These are phyloP conservation scores for Dactylellina leptospora DNA, from an alignment of 2,329 filamentous ascomycete genomes.

Conservation along the genomic window DNA sequence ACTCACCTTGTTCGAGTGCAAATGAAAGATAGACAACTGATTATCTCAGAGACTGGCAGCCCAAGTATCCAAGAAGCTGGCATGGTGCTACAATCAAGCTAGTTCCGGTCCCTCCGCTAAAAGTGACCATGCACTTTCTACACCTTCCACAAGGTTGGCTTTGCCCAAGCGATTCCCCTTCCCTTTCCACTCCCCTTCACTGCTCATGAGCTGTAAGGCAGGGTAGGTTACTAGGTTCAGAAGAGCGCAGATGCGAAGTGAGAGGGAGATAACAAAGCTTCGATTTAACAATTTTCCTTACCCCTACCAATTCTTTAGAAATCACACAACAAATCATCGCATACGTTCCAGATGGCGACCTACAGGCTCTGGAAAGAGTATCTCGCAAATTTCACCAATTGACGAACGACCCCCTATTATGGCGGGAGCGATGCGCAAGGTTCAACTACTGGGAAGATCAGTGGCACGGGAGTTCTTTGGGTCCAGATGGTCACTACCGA, in stretches of 20 bases:
- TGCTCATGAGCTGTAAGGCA: neutral
- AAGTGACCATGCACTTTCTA: constrained; percentile 30
- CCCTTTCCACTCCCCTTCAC: neutral
- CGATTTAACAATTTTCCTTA: constrained; percentile 18
- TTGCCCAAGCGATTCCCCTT: neutral
- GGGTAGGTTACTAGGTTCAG: no score
- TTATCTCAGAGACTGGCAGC: no score
- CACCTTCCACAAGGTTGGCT: constrained; percentile 46
- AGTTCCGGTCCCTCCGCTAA: neutral
- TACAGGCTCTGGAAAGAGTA: constrained; percentile 67
- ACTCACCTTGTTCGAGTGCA: no score
- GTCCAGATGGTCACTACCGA: constrained; percentile 68
- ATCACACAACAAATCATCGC: constrained; percentile 80
- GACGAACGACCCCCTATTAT: constrained; percentile 77
- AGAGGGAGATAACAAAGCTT: neutral
- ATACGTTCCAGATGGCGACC: constrained; percentile 66
- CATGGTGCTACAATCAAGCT: neutral
- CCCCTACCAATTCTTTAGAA: constrained; percentile 77
- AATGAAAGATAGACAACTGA: no score
- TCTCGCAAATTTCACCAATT: constrained; percentile 73
- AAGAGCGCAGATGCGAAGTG: no score
- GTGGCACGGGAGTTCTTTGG: constrained; percentile 12
- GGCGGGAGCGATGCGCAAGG: constrained; percentile 77
- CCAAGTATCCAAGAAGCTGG: neutral
- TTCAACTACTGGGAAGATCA: constrained; percentile 77